Base-by-base conservation (phyloP, 2,329 filamentous ascomycete species). In the Sporothrix schenckii region DNA sequence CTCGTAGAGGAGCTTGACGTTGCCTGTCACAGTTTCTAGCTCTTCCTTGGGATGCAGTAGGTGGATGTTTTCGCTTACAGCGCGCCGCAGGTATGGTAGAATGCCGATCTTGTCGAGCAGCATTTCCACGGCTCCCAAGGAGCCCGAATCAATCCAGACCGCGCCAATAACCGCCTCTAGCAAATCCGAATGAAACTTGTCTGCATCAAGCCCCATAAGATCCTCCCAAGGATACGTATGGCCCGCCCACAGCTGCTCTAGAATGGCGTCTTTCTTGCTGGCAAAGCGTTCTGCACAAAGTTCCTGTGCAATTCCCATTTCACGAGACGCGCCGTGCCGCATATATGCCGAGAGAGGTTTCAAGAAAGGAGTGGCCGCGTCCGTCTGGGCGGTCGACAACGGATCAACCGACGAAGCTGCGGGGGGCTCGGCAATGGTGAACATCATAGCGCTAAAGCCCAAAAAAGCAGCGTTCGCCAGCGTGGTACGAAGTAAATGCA, bases 111-210 rank as follows among this genome's bases (percentile, higher is more conserved):
- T 80, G 58, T 86, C 83, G 0, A 92, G 77, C 50, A 97, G 83
- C 0, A 68, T 76, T 66, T 85, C 81, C 75, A 92, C 96, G 0
- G 77, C 78, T 0, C 81, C 81, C 16, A 92, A 77, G 0, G 86
- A 84, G 0, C 91, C 91, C 0, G 84, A 91, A 78, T 98, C 95
- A 24, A 97, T 82, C 83, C 91, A 97, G 0, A 97, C 84, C 0
- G 93, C 94, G 0, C 92, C 94, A 0, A 98, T 79, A 0, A 96
- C 78, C 44, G 88, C 87, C 80, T 98, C 94, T 11, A 97, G 83
- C 9, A 97, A 80, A 78, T 97, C 94, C 0, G 91, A 94, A 79
- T 91, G 90, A 78, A 92, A 91, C 77, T 97, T 97, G 19, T 87
- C 87, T 0, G 89, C 84, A 16, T 85, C 83, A 0, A 96, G 81